Evolutionary conservation across 164 flowering plant species (phyloP).

Genomic region (Sextonia rubra): DNA sequence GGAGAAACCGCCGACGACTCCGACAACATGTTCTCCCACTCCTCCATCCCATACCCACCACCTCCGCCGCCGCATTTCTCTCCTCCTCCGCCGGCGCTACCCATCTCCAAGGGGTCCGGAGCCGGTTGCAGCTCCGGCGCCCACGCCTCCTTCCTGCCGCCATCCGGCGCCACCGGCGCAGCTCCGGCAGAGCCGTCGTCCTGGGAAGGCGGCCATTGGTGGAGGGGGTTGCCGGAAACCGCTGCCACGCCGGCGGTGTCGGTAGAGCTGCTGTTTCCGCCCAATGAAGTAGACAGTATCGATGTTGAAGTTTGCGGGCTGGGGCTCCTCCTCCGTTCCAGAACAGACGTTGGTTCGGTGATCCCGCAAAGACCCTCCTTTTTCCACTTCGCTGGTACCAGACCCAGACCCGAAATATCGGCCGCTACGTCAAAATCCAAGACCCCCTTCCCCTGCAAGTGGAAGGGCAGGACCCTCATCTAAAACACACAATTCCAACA

Average conservation of each 20-base stretch:
- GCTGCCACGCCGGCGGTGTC: constrained; percentile 56
- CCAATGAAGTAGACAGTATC: constrained; percentile 67
- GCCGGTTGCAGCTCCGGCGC: constrained; percentile 31
- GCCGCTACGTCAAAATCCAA: constrained; percentile 15
- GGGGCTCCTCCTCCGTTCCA: constrained; percentile 61
- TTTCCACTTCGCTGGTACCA: constrained; percentile 22
- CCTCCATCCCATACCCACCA: constrained; percentile 47
- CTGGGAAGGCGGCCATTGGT: constrained; percentile 27
- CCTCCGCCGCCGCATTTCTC: constrained; percentile 42
- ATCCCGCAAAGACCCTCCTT: constrained; percentile 23
- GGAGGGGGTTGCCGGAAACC: constrained; percentile 32
- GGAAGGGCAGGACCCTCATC: constrained; percentile 82
- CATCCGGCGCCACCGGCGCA: not conserved
- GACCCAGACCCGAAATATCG: constrained; percentile 23
- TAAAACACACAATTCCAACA: constrained; percentile 17
- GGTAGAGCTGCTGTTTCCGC: constrained; percentile 38
- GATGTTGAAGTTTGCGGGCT: constrained; percentile 75
- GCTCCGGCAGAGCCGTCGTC: constrained; percentile 18
- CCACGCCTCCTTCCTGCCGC: constrained; percentile 19
- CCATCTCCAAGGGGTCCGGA: constrained; percentile 5
- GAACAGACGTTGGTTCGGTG: constrained; percentile 68
- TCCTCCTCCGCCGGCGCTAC: constrained; percentile 4
- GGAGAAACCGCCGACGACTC: constrained; percentile 41
- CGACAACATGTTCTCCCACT: constrained; percentile 59
- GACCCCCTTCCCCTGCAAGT: constrained; percentile 73